Base-by-base conservation (phyloP, 768 basidiomycete genomes). In the Lentinus tigrinus region DNA sequence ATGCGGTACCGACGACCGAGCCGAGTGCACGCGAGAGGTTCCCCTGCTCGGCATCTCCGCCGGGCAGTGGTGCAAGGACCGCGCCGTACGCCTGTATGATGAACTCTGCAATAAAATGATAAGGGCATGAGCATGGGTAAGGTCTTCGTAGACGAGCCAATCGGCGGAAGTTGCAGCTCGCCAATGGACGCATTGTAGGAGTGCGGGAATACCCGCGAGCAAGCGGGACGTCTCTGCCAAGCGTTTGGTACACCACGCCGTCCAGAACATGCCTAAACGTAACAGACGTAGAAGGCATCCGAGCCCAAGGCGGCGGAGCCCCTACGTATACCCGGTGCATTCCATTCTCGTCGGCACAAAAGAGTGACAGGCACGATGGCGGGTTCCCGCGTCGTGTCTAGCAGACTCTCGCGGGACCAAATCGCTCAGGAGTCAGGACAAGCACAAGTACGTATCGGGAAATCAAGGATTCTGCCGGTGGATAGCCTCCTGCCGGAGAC, bases 41-140 rank as follows among this genome's bases (percentile, higher is more conserved):
- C 58, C 90, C 89, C 75, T 89, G 89, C 74, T 86, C 81, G 42
- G 57, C 54, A 46, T 61, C 61, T n/a, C 74, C 80, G 66, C 83
- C 85, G 60, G 89, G 85, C 69, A 90, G 72, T 64, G 91, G 91
- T 63, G 89, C 75, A 66, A 94, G 81, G 38, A 93, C 81, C 39
- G 85, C 76, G 69, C 91, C 91, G 71, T 94, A 94, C 60, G 81
- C 81, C 74, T 91, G 89, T 77, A 93, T 90, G 68, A 94, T 91
- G 75, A 93, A 93, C 58, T 84, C 92, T 93, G 54, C 63, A 44
- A 53, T 47, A 50, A 47, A 52, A 26, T 42, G 48, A 40, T 19
- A 48, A 49, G 40, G 49, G 50, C 24, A 23, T 23, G 27, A 24
- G 56, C 43, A 43, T 26, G 39, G 28, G 40, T 28, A 28, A 16